phyloP scores from a whole-genome alignment of 305 asterid species.

The Rubia tinctorum region DNA sequence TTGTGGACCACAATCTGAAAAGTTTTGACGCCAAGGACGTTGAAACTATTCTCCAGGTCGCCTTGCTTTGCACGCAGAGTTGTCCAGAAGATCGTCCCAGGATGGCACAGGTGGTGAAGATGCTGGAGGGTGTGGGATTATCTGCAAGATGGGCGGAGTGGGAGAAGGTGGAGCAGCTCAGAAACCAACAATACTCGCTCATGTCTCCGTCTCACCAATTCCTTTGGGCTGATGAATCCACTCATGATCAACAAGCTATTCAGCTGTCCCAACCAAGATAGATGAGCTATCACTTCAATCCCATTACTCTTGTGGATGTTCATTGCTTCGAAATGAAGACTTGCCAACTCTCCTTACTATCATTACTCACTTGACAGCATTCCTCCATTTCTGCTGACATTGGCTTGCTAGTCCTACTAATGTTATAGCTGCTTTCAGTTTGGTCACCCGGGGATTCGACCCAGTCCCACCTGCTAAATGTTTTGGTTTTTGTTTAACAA shows the following conservation, averaged over 20 bases:
- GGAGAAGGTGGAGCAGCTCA: conserved; percentile 70
- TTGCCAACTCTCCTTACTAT: too few relatives aligned
- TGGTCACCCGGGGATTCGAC: too few relatives aligned
- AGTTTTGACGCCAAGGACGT: conserved; percentile 52
- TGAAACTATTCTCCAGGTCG: conserved; percentile 76
- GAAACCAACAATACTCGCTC: conserved; percentile 44
- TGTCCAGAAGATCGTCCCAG: conserved; percentile 79
- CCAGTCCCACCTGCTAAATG: too few relatives aligned
- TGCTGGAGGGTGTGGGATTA: conserved; percentile 82
- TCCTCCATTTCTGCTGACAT: too few relatives aligned
- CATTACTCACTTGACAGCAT: too few relatives aligned
- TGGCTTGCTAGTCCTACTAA: too few relatives aligned
- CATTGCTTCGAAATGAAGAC: too few relatives aligned
- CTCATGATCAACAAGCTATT: conserved; percentile 74
- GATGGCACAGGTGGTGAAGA: conserved; percentile 63
- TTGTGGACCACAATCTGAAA: conserved; percentile 58
- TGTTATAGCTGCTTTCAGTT: too few relatives aligned
- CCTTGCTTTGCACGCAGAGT: conserved; percentile 78
- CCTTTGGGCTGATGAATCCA: conserved; percentile 71
- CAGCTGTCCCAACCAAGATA: conserved; percentile 85
- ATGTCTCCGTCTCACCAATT: conserved; percentile 56
- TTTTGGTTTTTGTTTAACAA: too few relatives aligned
- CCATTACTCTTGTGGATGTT: too few relatives aligned
- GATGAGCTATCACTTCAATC: neutral
- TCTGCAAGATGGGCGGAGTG: conserved; percentile 93